A percentile compares a stretch with the other conserved stretches of the same genome.
Conservation (phyloP, 2,329 filamentous ascomycete genomes). For the Periconia sp. region DNA sequence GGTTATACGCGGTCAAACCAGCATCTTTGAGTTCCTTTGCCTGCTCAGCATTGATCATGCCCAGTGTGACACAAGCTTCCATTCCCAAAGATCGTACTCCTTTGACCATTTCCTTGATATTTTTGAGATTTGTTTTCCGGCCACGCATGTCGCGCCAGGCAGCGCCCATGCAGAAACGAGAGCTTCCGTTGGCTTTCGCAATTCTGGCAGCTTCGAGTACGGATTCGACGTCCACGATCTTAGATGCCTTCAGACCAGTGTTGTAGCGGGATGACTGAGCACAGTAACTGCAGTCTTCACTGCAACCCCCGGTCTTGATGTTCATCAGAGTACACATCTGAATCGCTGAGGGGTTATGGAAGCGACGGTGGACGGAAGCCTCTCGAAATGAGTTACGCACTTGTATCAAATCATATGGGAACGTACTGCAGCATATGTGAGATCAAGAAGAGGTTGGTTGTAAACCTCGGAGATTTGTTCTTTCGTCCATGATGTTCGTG, state of each 20-base stretch:
- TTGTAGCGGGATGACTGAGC: slow-evolving; percentile 82
- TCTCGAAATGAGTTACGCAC: slow-evolving; percentile 38
- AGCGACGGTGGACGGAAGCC: slow-evolving; percentile 78
- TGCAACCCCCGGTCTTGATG: slow-evolving; percentile 93
- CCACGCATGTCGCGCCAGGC: slow-evolving; percentile 95
- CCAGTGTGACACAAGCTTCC: slow-evolving; percentile 91
- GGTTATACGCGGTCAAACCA: slow-evolving; percentile 88
- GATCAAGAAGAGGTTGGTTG: slow-evolving; percentile 76
- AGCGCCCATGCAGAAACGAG: slow-evolving; percentile 92
- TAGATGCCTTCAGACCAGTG: slow-evolving; percentile 77
- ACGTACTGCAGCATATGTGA: slow-evolving; percentile 71
- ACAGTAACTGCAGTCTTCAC: slow-evolving; percentile 91
- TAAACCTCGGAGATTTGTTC: slow-evolving; percentile 83
- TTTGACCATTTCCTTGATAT: slow-evolving; percentile 82
- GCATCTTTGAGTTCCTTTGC: slow-evolving; percentile 81
- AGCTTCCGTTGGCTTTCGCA: slow-evolving; percentile 82
- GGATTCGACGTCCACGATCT: slow-evolving; percentile 76
- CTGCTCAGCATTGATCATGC: slow-evolving; percentile 84
- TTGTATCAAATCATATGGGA: slow-evolving; percentile 6
- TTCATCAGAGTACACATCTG: slow-evolving; percentile 96
- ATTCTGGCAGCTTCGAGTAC: slow-evolving; percentile 76
- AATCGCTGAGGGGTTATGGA: slow-evolving; percentile 80
- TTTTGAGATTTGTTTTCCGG: slow-evolving; percentile 78
- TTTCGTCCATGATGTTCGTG: slow-evolving; percentile 76
- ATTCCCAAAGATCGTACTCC: slow-evolving; percentile 81